These are phyloP conservation scores for Russula dissimulans DNA, from an alignment of 768 basidiomycete genomes.

Conservation along the genomic window DNA sequence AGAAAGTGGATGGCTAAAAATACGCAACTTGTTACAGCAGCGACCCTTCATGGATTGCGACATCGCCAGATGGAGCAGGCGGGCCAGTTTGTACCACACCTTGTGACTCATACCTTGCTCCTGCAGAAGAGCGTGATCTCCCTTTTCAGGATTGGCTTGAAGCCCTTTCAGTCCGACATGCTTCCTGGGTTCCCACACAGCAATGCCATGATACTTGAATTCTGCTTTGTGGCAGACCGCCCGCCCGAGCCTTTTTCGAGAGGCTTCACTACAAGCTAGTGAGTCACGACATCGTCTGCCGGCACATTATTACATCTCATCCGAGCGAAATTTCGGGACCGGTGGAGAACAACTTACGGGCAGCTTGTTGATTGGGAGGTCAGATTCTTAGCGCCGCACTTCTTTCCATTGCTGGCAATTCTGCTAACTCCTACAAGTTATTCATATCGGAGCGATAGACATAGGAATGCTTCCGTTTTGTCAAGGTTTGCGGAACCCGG, in stretches of 20 bases:
- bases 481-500: neutral
- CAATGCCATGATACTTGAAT: neutral
- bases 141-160: constrained; percentile 3
- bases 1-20: neutral
- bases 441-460: neutral
- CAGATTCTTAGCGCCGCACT: constrained; percentile 8
- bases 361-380: neutral
- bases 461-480: constrained; percentile 3
- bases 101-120: neutral
- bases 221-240: neutral
- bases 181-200: neutral
- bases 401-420: constrained; percentile 10
- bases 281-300: neutral
- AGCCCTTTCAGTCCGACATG: neutral
- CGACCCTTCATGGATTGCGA: neutral
- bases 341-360: neutral
- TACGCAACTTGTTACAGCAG: neutral
- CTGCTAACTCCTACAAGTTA: neutral
- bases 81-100: neutral
- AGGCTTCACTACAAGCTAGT: neutral
- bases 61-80: neutral
- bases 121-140: constrained; percentile 8
- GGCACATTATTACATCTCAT: neutral
- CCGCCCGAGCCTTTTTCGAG: neutral
- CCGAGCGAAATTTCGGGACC: neutral